Evolutionary conservation across 2,329 filamentous ascomycete species (phyloP).

Genomic region (Ceratocystis cacaofunesta): DNA sequence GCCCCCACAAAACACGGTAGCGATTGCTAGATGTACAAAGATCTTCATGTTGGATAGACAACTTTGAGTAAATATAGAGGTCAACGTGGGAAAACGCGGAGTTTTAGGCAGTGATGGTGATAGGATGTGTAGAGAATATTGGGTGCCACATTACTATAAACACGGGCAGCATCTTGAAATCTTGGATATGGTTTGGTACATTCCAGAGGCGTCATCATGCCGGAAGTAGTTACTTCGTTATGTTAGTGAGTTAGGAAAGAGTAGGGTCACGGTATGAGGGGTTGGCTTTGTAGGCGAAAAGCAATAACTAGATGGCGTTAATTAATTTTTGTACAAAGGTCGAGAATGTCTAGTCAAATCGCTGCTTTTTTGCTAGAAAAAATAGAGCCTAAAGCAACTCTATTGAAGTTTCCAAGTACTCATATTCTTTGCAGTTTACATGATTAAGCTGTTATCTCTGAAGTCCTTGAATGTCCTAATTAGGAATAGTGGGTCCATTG

Average conservation of each 20-base stretch:
- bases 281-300: too few relatives aligned
- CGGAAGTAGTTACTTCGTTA: not conserved
- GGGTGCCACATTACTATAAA: not conserved
- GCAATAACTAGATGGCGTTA: too few relatives aligned
- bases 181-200: not conserved
- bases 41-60: not conserved
- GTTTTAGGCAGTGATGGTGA: too few relatives aligned
- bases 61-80: not conserved
- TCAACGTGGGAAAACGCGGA: not conserved
- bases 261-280: too few relatives aligned
- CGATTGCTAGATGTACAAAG: not conserved
- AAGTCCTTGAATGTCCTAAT: not conserved
- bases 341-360: too few relatives aligned
- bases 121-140: too few relatives aligned
- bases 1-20: not conserved
- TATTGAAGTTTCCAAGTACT: too few relatives aligned
- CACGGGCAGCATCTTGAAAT: not conserved
- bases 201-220: not conserved
- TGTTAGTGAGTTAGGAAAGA: not conserved
- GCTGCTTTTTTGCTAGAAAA: too few relatives aligned
- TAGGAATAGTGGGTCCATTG: not conserved
- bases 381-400: too few relatives aligned
- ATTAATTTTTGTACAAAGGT: too few relatives aligned
- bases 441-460: too few relatives aligned
- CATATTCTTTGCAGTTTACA: too few relatives aligned